Conservation (phyloP, 495 filamentous ascomycete species). For the Penicillium goetzii region DNA sequence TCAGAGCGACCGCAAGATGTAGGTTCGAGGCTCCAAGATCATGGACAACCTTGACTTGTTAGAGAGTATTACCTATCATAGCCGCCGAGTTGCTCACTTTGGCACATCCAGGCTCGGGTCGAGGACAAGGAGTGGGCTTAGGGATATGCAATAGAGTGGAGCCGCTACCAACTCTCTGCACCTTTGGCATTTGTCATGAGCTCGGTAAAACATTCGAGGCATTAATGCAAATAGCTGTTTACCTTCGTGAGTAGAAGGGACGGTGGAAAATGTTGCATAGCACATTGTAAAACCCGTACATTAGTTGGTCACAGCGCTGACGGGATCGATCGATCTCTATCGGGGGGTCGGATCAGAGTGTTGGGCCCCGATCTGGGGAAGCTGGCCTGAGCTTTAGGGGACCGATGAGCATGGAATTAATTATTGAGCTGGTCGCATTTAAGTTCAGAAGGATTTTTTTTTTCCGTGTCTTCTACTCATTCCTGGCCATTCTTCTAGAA, state of each 20-base stretch:
- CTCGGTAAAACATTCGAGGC: not conserved
- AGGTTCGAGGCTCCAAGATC: no score
- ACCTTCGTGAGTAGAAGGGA: not conserved
- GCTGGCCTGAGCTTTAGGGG: slow-evolving; percentile 4
- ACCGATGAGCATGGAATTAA: not conserved
- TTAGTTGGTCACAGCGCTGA: not conserved
- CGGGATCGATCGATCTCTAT: not conserved
- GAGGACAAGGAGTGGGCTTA: not conserved
- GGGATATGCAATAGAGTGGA: slow-evolving; percentile 1
- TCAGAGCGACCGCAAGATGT: no score
- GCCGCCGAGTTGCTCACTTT: not conserved
- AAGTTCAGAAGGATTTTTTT: no score
- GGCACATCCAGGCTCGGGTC: not conserved
- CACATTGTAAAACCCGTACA: not conserved
- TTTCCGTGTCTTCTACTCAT: no score
- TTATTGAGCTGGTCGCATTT: not conserved
- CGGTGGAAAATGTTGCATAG: not conserved
- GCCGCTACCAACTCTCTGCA: not conserved
- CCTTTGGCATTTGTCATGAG: not conserved
- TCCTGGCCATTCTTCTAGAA: no score
- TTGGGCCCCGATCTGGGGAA: not conserved
- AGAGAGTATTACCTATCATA: not conserved
- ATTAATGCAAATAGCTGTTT: not conserved
- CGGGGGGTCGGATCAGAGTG: not conserved
- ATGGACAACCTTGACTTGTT: no score